A percentile compares a stretch with the other conserved stretches of the same genome.
Evolutionary conservation across 495 filamentous ascomycete species (phyloP).

Genomic region (Neurospora pannonica): DNA sequence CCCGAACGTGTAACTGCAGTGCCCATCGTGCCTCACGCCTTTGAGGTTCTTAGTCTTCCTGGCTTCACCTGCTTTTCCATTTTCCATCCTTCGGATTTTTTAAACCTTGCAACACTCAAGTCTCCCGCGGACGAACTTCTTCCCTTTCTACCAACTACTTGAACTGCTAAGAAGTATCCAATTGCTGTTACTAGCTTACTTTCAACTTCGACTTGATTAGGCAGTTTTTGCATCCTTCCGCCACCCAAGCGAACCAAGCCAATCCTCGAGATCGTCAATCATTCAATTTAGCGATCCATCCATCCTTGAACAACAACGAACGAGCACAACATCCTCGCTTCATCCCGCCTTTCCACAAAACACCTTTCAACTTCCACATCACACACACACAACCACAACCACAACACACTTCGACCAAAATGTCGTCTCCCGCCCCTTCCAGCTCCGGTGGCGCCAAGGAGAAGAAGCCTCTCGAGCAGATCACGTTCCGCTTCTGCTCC

Average conservation of each 20-base stretch:
- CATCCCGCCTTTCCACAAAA: background rate
- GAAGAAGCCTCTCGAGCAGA: conserved; percentile 59
- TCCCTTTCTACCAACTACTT: background rate
- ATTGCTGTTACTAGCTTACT: background rate
- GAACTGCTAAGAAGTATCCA: background rate
- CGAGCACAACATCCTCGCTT: background rate
- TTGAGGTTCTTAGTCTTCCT: background rate
- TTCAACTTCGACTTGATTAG: background rate
- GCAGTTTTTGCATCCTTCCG: background rate
- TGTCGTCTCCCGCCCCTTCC: conserved; percentile 53
- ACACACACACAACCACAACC: background rate
- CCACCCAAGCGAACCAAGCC: background rate
- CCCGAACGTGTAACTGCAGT: background rate
- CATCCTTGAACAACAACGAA: background rate
- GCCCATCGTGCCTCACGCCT: background rate
- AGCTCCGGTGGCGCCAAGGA: conserved; percentile 34
- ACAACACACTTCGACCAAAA: conserved; percentile 12
- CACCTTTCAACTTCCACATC: background rate
- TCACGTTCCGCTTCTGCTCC: conserved; percentile 92
- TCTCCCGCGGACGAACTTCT: background rate
- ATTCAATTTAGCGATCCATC: background rate
- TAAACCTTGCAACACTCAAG: background rate
- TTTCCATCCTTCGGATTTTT: background rate
- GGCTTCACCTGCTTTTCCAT: background rate
- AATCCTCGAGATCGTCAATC: background rate